Conservation (phyloP, 208 protist species). For the Crithidia acanthocephali region DNA sequence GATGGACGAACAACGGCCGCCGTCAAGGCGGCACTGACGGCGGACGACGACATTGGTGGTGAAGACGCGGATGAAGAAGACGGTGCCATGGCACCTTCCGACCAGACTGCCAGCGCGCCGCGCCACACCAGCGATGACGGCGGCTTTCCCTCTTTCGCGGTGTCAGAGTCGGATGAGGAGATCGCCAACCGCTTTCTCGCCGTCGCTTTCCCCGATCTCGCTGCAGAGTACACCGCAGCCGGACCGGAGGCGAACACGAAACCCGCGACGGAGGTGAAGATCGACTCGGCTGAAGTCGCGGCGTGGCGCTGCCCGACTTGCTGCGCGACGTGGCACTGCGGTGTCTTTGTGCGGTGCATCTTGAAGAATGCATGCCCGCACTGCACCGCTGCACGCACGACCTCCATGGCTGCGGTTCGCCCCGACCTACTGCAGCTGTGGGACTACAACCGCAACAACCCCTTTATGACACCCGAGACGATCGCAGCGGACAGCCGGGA, state of each 20-base stretch:
- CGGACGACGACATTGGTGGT: background rate
- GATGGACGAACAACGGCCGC: background rate
- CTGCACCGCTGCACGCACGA: slow-evolving; percentile 42
- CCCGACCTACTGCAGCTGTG: slow-evolving; percentile 65
- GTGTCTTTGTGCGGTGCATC: slow-evolving; percentile 73
- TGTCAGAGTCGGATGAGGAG: slow-evolving; percentile 1
- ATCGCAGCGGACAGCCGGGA: slow-evolving; percentile 49
- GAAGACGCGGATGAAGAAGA: too few species aligned
- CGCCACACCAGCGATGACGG: too few species aligned
- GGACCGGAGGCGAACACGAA: slow-evolving; percentile 34
- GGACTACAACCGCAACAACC: slow-evolving; percentile 69
- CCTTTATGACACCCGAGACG: slow-evolving; percentile 53
- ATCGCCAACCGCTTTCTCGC: slow-evolving; percentile 50
- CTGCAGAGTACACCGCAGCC: slow-evolving; percentile 63
- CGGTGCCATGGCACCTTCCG: background rate
- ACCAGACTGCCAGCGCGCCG: background rate
- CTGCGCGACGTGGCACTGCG: slow-evolving; percentile 57
- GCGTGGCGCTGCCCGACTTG: slow-evolving; percentile 69
- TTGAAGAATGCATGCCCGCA: slow-evolving; percentile 68
- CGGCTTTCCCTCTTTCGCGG: background rate
- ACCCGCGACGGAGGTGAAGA: slow-evolving; percentile 41
- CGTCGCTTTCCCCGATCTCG: slow-evolving; percentile 61
- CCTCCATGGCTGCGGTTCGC: slow-evolving; percentile 35
- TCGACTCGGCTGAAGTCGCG: slow-evolving; percentile 53
- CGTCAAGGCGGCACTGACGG: background rate